phyloP scores from a whole-genome alignment of 495 filamentous ascomycete genomes.

The Acidomyces sp. region DNA sequence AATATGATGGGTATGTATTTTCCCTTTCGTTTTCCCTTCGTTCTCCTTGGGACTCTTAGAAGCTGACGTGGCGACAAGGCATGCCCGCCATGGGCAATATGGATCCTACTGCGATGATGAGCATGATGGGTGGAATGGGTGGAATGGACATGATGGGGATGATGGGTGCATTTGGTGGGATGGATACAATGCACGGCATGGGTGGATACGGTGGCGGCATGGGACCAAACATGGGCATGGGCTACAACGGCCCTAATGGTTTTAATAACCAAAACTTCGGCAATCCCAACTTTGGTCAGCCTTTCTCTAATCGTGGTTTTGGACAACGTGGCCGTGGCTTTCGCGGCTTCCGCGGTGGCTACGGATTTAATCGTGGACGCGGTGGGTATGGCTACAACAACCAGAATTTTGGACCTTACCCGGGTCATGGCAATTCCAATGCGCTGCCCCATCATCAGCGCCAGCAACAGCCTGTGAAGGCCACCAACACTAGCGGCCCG shows the following conservation, averaged over 20 bases:
- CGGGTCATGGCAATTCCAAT: too few relatives aligned
- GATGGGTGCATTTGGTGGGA: constrained; percentile 18
- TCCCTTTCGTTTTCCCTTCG: background rate
- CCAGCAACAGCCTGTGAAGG: constrained; percentile 9
- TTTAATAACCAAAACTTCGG: constrained; percentile 21
- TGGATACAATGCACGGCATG: too few relatives aligned
- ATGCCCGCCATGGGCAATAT: constrained; percentile 70
- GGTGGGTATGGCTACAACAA: constrained; percentile 20
- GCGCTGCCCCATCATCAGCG: constrained; percentile 7
- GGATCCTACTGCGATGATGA: constrained; percentile 82
- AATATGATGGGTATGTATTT: constrained; percentile 1
- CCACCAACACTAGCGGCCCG: background rate
- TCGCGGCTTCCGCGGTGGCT: constrained; percentile 2
- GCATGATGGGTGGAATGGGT: constrained; percentile 31
- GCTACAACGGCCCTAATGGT: constrained; percentile 17
- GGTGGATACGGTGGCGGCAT: background rate
- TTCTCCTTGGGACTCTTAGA: background rate
- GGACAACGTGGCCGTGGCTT: constrained; percentile 15
- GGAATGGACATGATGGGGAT: constrained; percentile 73
- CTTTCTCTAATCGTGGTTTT: constrained; percentile 19
- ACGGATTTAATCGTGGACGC: constrained; percentile 8
- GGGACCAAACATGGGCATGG: constrained; percentile 35
- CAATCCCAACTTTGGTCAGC: constrained; percentile 9
- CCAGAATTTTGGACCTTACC: background rate
- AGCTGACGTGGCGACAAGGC: constrained; percentile 31